Evolutionary conservation across 345 rosid species (phyloP).

Genomic region (Raphanus sativus): DNA sequence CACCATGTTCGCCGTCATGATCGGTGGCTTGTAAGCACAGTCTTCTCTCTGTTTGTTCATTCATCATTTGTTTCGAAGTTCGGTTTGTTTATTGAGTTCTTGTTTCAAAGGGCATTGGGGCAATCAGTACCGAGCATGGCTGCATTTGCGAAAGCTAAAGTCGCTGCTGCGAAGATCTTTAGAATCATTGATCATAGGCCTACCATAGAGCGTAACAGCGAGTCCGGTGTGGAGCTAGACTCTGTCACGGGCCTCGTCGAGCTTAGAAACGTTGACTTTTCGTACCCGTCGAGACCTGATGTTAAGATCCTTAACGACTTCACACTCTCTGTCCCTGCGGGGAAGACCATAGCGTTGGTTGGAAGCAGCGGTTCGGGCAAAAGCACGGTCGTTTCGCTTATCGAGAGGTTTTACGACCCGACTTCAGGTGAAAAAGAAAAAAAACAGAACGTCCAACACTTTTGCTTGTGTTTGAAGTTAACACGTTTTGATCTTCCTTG

Average conservation of each 20-base stretch:
- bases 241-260: neutral
- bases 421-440: neutral
- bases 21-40: neutral
- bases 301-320: neutral
- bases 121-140: neutral
- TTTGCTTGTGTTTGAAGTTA: neutral
- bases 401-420: neutral
- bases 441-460: neutral
- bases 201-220: neutral
- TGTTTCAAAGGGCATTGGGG: neutral
- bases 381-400: neutral
- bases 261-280: neutral
- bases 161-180: neutral
- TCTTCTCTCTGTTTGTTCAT: neutral
- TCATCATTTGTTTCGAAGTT: neutral
- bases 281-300: neutral
- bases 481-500: neutral
- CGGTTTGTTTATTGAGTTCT: neutral
- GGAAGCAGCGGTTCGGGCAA: neutral
- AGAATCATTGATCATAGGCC: neutral
- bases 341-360: neutral
- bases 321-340: neutral
- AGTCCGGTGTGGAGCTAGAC: neutral
- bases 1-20: conserved; percentile 2
- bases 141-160: neutral